A percentile compares a stretch with the other conserved stretches of the same genome.
Conservation (phyloP, 768 basidiomycete genomes). For the Gymnopilus dilepis region DNA sequence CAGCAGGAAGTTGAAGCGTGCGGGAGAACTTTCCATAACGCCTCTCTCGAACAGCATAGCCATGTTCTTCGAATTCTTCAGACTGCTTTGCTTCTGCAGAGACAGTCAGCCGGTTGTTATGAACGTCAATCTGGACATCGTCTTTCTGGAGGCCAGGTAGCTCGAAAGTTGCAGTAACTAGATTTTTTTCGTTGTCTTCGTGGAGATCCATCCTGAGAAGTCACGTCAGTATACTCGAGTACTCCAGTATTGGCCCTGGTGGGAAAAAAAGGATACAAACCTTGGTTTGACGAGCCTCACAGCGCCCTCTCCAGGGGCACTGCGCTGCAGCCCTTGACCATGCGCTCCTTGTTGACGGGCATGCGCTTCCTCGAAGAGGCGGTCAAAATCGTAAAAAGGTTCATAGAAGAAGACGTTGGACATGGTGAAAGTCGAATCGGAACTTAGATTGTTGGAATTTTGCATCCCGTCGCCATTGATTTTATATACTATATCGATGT, state of each 20-base stretch:
- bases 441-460: neutral
- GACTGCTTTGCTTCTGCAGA: slow-evolving; percentile 50
- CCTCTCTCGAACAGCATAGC: slow-evolving; percentile 52
- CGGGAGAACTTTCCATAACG: slow-evolving; percentile 51
- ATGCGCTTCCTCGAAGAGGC: slow-evolving; percentile 42
- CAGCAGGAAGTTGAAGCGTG: slow-evolving; percentile 54
- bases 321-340: slow-evolving; percentile 13
- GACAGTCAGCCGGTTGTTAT: slow-evolving; percentile 53
- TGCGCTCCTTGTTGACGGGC: slow-evolving; percentile 9
- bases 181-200: slow-evolving; percentile 50
- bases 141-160: slow-evolving; percentile 59
- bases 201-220: slow-evolving; percentile 57
- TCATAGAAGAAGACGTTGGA: slow-evolving; percentile 35
- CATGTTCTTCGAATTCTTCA: slow-evolving; percentile 38
- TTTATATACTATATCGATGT: no score
- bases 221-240: neutral
- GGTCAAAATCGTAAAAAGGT: slow-evolving; percentile 45
- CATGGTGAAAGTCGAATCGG: neutral
- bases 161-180: slow-evolving; percentile 61
- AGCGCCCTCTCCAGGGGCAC: slow-evolving; percentile 22
- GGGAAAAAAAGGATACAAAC: slow-evolving; percentile 23
- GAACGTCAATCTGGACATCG: slow-evolving; percentile 55
- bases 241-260: neutral
- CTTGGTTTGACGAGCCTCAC: slow-evolving; percentile 35
- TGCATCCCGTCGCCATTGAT: no score